phyloP scores from a whole-genome alignment of 768 basidiomycete genomes.

The Mycena epipterygia region DNA sequence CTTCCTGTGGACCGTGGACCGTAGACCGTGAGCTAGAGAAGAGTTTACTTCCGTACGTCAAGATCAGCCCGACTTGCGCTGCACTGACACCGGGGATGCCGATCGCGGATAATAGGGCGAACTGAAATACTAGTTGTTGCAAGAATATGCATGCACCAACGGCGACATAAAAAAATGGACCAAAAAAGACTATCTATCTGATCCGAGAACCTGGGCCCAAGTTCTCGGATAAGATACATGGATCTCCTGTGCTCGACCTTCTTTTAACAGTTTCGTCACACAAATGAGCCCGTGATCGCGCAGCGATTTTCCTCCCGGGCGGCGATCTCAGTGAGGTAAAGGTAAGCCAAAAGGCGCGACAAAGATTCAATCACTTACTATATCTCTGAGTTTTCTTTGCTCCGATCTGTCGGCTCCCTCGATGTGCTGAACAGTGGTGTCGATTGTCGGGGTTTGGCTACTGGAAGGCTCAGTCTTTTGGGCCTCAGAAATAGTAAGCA shows the following conservation, averaged over 20 bases:
- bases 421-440: background rate
- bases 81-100: too few relatives aligned
- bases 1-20: too few relatives aligned
- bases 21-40: too few relatives aligned
- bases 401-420: constrained; percentile 11
- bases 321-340: constrained; percentile 26
- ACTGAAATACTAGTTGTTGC: too few relatives aligned
- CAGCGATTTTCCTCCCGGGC: constrained; percentile 34
- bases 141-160: too few relatives aligned
- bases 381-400: constrained; percentile 1
- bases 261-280: background rate
- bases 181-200: too few relatives aligned
- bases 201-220: too few relatives aligned
- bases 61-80: too few relatives aligned
- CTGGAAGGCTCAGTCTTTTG: background rate
- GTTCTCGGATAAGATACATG: too few relatives aligned
- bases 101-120: too few relatives aligned
- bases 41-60: too few relatives aligned
- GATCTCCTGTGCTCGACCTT: constrained; percentile 15
- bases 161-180: too few relatives aligned
- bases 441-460: constrained; percentile 10
- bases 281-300: constrained; percentile 31
- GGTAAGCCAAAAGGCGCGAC: background rate
- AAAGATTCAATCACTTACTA: background rate
- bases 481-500: background rate